Base-by-base conservation (phyloP, 2,329 filamentous ascomycete species). In the Cadophora luteo-olivacea region DNA sequence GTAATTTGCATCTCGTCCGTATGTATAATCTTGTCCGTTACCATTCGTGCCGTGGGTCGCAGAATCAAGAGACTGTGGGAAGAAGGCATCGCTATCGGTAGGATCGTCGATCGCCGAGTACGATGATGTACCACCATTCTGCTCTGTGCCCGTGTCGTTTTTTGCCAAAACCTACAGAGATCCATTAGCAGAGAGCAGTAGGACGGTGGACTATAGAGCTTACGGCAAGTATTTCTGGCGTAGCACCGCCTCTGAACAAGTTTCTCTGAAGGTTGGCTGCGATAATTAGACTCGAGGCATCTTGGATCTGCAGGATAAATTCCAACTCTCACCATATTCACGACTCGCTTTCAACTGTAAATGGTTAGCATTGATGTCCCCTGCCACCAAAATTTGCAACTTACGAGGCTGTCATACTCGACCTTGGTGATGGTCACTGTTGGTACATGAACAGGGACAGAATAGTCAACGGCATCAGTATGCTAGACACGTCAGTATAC, bases 401-500 rank as follows among this genome's bases (percentile, higher is more conserved):
- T 78, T 72, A 89, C 82, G 69, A 93, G 82, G 61, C 78, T 78
- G 61, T 89, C 84, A 79, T 93, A 87, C 75, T 93, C 89, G 61
- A 80, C 77, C 75, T 84, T 87, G 48, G 85, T 81, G 65, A 93
- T 85, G 67, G 82, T 85, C 58, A 91, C 81, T 70, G 80, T 81
- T 19, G 79, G 73, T 11, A 73, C 58, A 68, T 74, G 36, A 9
- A 70, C 52, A 65, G 81, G 77, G 61, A 78, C 78, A 32, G 77
- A 75, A 64, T 78, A 76, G 66, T 82, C 78, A 41, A 70, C 58
- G 55, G 74, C 77, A 65, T 79, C 79, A 29, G 77, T 80, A 76
- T 82, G 79, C 82, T 84, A 74, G 33, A 72, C 45, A 52, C 25
- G 66, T 55, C 61, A 61, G 29, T 65, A 67, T 36, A 64, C 41